phyloP scores from a whole-genome alignment of 495 filamentous ascomycete species.

The Elasticomyces elasticus region DNA sequence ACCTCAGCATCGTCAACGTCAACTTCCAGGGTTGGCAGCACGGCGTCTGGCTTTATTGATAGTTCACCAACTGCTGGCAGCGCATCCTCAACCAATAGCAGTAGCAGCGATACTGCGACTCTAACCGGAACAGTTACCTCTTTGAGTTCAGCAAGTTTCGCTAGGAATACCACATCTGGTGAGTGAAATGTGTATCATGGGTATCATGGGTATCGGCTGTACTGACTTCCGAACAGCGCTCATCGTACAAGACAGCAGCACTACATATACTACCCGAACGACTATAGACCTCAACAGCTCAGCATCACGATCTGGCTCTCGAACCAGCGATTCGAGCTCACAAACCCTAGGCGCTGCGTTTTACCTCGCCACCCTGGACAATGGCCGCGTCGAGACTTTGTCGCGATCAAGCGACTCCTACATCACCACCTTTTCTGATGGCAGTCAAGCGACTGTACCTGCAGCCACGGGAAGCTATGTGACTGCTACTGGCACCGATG shows the following conservation, averaged over 20 bases:
- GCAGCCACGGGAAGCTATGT: constrained; percentile 1
- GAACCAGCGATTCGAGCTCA: not conserved
- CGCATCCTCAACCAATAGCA: not conserved
- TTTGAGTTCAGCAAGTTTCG: not conserved
- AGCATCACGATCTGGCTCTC: not conserved
- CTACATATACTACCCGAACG: not conserved
- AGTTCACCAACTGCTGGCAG: not conserved
- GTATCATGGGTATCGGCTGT: no score
- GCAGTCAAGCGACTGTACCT: constrained; percentile 3
- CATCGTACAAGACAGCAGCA: not conserved
- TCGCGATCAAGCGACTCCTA: constrained; percentile 9
- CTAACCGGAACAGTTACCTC: not conserved
- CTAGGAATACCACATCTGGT: constrained; percentile 1
- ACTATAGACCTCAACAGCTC: constrained; percentile 5
- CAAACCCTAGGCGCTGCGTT: not conserved
- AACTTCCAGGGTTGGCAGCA: not conserved
- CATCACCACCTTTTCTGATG: constrained; percentile 13
- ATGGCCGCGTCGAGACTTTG: constrained; percentile 10
- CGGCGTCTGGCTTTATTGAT: not conserved
- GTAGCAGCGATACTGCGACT: not conserved
- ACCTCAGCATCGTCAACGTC: not conserved
- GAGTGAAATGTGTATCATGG: not conserved
- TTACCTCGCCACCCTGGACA: constrained; percentile 10
- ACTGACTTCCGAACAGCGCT: not conserved
- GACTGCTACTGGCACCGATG: not conserved